phyloP scores from a whole-genome alignment of 1,284 basidiomycete genomes.

The Moesziomyces sp. region DNA sequence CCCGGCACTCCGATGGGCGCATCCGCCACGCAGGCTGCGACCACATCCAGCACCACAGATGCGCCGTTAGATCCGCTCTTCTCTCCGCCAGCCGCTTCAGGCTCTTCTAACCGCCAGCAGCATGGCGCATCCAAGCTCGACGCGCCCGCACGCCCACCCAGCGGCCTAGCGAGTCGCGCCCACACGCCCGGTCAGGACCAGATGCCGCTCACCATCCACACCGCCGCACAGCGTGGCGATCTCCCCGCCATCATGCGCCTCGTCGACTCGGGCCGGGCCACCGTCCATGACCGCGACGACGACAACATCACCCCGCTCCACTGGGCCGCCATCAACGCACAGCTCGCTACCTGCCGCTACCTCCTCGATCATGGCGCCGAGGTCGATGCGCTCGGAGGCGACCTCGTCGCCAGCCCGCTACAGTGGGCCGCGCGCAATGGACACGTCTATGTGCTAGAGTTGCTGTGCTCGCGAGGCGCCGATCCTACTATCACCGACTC shows the following conservation, averaged over 20 bases:
- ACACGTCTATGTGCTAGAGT: constrained; percentile 91
- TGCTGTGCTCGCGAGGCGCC: constrained; percentile 86
- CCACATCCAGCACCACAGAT: constrained; percentile 9
- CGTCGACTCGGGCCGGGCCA: constrained; percentile 78
- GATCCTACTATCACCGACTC: constrained; percentile 91
- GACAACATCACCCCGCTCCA: constrained; percentile 95
- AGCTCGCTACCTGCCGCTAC: constrained; percentile 68
- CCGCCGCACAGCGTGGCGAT: constrained; percentile 88
- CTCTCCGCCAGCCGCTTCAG: not conserved
- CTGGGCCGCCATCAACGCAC: constrained; percentile 96
- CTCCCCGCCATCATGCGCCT: constrained; percentile 76
- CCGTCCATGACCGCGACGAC: constrained; percentile 82
- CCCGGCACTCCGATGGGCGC: constrained; percentile 31
- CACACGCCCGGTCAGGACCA: constrained; percentile 38
- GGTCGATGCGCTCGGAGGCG: constrained; percentile 92
- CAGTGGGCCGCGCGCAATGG: constrained; percentile 98
- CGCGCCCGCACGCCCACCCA: constrained; percentile 9
- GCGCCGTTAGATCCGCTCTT: constrained; percentile 24
- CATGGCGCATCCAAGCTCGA: constrained; percentile 13
- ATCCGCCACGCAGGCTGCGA: constrained; percentile 21
- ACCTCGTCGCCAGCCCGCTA: constrained; percentile 92
- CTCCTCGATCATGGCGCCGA: constrained; percentile 92
- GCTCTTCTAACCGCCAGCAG: constrained; percentile 5
- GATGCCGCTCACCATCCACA: constrained; percentile 75
- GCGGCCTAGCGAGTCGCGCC: constrained; percentile 22